phyloP scores from a whole-genome alignment of 2,329 filamentous ascomycete genomes.

The Furcasterigmium sp. region DNA sequence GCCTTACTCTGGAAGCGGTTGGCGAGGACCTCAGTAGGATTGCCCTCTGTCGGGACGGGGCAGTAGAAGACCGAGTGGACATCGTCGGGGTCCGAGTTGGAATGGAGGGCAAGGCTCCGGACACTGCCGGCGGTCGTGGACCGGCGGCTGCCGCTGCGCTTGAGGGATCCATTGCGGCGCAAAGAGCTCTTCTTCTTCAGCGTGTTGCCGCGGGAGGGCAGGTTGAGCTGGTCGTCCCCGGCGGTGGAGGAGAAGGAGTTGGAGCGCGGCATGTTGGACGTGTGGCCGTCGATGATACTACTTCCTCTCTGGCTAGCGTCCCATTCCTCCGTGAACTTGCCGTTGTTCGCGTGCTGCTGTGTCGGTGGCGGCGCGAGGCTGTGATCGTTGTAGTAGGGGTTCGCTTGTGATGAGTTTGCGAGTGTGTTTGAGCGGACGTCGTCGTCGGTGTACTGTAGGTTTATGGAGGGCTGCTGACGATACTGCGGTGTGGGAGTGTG shows the following conservation, averaged over 20 bases:
- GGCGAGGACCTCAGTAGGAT: slow-evolving; percentile 81
- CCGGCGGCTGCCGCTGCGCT: slow-evolving; percentile 72
- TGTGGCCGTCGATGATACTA: slow-evolving; percentile 52
- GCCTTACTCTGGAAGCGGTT: slow-evolving; percentile 82
- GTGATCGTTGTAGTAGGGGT: not conserved
- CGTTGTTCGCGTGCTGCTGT: slow-evolving; percentile 16
- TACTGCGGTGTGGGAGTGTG: slow-evolving; percentile 6
- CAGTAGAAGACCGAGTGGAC: slow-evolving; percentile 82
- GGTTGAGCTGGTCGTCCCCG: slow-evolving; percentile 34
- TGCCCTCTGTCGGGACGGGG: slow-evolving; percentile 81
- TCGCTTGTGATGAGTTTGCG: slow-evolving; percentile 8
- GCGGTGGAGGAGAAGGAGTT: slow-evolving; percentile 51
- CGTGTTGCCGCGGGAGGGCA: slow-evolving; percentile 57
- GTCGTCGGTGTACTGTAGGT: slow-evolving; percentile 3
- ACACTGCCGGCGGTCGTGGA: slow-evolving; percentile 86
- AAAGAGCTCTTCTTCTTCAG: slow-evolving; percentile 85
- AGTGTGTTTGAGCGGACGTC: slow-evolving; percentile 13
- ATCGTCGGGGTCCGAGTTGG: slow-evolving; percentile 62
- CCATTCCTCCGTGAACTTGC: slow-evolving; percentile 66
- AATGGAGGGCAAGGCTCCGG: slow-evolving; percentile 69
- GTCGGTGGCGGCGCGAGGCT: slow-evolving; percentile 4
- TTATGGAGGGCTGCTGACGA: slow-evolving; percentile 2
- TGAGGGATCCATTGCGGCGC: slow-evolving; percentile 67
- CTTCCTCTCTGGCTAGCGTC: slow-evolving; percentile 63
- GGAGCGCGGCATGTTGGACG: slow-evolving; percentile 50